Percentiles rank a stretch among this genome's conserved stretches.
Evolutionary conservation across 2,329 filamentous ascomycete genomes (phyloP).

Genomic region (Stagonosporopsis rhizophila): DNA sequence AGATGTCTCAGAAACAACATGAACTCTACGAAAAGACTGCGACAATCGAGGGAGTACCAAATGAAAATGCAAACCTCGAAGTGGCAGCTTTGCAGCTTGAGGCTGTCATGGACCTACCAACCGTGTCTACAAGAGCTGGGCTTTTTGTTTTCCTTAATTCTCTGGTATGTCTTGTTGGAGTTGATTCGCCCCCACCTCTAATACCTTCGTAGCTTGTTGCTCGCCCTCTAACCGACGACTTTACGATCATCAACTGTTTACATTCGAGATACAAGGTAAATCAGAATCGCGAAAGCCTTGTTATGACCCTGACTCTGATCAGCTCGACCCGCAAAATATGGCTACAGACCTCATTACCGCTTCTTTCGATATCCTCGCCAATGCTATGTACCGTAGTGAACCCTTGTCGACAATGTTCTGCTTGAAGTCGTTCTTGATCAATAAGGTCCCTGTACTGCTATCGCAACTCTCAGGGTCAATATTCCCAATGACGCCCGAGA

Average conservation of each 20-base stretch:
- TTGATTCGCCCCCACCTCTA: slow-evolving; percentile 30
- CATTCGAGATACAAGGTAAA: slow-evolving; percentile 81
- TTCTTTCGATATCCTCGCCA: slow-evolving; percentile 88
- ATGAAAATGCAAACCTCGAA: slow-evolving; percentile 49
- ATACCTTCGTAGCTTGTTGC: slow-evolving; percentile 71
- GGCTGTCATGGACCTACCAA: slow-evolving; percentile 69
- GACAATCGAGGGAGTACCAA: slow-evolving; percentile 52
- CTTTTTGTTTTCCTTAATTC: slow-evolving; percentile 87
- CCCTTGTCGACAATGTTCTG: slow-evolving; percentile 69
- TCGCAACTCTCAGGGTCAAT: slow-evolving; percentile 63
- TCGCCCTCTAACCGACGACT: slow-evolving; percentile 83
- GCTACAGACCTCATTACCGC: slow-evolving; percentile 85
- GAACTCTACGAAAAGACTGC: slow-evolving; percentile 54
- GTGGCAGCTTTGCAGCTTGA: slow-evolving; percentile 60
- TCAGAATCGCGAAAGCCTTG: slow-evolving; percentile 13
- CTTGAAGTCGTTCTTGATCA: slow-evolving; percentile 84
- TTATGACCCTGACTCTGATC: slow-evolving; percentile 36
- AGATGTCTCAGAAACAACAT: slow-evolving; percentile 51
- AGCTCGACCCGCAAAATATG: slow-evolving; percentile 79
- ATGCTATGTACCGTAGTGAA: slow-evolving; percentile 78
- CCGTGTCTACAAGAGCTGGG: slow-evolving; percentile 78
- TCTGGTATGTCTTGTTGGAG: slow-evolving; percentile 61
- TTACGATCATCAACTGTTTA: slow-evolving; percentile 77
- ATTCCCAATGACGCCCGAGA: slow-evolving; percentile 67
- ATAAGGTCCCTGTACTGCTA: slow-evolving; percentile 71